Evolutionary conservation across 495 filamentous ascomycete species (phyloP).

Genomic region (Penicillium cataractarum): DNA sequence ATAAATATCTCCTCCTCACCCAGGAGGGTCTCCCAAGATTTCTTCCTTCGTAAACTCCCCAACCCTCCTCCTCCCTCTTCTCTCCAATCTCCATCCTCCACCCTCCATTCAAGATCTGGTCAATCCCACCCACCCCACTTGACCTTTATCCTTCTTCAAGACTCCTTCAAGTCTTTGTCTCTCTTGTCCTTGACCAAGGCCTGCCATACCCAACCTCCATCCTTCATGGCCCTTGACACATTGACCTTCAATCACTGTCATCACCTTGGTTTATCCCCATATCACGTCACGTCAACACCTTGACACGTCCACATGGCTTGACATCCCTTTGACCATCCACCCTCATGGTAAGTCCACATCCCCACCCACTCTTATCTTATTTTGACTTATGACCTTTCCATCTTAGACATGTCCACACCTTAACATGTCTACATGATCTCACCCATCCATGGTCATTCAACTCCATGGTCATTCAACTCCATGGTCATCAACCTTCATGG

Average conservation of each 20-base stretch:
- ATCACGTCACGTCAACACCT: background rate
- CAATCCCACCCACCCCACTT: background rate
- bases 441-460: background rate
- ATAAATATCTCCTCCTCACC: background rate
- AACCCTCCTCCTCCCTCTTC: background rate
- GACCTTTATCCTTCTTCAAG: background rate
- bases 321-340: background rate
- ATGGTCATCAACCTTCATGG: background rate
- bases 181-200: background rate
- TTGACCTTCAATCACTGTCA: constrained; percentile 6
- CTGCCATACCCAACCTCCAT: background rate
- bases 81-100: background rate
- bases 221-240: background rate
- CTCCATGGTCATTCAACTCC: background rate
- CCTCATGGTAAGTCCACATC: background rate
- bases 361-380: background rate
- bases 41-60: too few species aligned
- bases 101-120: background rate
- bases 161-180: background rate
- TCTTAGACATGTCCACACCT: background rate
- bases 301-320: background rate
- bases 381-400: background rate
- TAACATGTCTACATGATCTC: background rate
- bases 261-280: background rate
- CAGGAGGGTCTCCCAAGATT: too few species aligned